A percentile compares a stretch with the other conserved stretches of the same genome.
These are phyloP conservation scores for Neckera pumila DNA, from an alignment of 225 moss, liverwort and hornwort species.

Conservation along the genomic window DNA sequence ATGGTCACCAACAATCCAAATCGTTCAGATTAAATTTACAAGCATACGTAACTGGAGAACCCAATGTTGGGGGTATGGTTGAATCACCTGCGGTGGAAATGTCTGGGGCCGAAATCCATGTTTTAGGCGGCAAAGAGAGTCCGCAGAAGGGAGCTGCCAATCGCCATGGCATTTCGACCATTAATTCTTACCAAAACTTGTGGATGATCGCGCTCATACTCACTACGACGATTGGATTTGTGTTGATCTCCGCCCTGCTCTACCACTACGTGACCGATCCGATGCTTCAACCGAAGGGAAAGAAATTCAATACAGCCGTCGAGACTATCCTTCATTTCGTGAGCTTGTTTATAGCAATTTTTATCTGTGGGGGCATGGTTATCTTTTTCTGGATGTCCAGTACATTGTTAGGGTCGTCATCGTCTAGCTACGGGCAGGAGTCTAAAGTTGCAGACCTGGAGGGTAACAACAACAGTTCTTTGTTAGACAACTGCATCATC, in stretches of 20 bases:
- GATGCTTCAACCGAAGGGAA: slow-evolving; percentile 5
- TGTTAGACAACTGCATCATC: slow-evolving; percentile 22
- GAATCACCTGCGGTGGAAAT: not conserved
- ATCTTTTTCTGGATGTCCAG: slow-evolving; percentile 18
- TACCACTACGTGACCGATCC: slow-evolving; percentile 4
- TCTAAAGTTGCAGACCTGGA: not conserved
- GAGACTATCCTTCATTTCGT: slow-evolving; percentile 27
- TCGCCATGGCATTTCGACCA: slow-evolving; percentile 3
- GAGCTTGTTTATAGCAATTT: slow-evolving; percentile 26
- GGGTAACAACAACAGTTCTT: slow-evolving; percentile 1
- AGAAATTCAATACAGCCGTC: not conserved
- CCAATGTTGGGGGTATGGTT: not conserved
- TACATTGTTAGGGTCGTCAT: not conserved
- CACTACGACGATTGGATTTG: slow-evolving; percentile 26
- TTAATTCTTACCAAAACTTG: slow-evolving; percentile 34
- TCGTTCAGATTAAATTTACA: not conserved
- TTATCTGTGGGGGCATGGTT: slow-evolving; percentile 29
- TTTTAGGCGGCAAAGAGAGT: not conserved
- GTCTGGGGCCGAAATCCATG: not conserved
- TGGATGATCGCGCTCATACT: slow-evolving; percentile 46
- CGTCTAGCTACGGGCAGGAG: not conserved
- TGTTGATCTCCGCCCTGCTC: slow-evolving; percentile 27
- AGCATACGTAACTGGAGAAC: slow-evolving; percentile 28
- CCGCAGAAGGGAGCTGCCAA: not conserved
- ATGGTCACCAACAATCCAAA: not conserved